Evolutionary conservation across 2,329 filamentous ascomycete genomes (phyloP), one percentile per base, ranked within the genome.

Genomic region (Plenodomus lindquistii): DNA sequence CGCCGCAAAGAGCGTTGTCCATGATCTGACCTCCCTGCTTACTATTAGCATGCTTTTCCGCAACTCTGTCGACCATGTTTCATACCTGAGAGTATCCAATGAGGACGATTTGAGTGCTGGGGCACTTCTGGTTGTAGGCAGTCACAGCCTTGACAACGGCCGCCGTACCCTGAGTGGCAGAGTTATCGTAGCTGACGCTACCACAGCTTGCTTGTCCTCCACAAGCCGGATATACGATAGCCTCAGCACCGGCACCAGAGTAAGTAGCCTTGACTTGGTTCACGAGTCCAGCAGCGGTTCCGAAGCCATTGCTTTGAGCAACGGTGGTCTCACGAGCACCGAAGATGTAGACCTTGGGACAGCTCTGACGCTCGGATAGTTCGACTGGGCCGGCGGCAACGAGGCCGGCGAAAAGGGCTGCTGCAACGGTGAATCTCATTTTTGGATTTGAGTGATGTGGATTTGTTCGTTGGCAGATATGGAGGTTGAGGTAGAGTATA

Each of bases 81-180:
- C 71, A 18, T 60, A 81, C 81, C 73, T 85, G 83, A 7, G 81
- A 85, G 66, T 86, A 86, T 29, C 84, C 84, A 31, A 86, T 80
- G 24, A 86, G 69, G 5, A 86, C 81, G 27, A 86, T 73, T 62
- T 84, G 71, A 5, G 82, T 81, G 59, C 67, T 70, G 9, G 84
- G 83, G 60, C 83, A 86, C 60, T 75, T 73, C 21, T 75, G 66
- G 61, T 85, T 79, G 63, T 82, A 84, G 21, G 72, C 68, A 39
- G 82, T 87, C 2, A 87, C 83, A 7, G 81, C 82, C 31, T 71
- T 79, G 2, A 82, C 79, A 3, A 85, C 84, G 10, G 84, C 83
- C 7, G 73, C 62, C 4, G 82, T 84, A 34, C 85, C 85, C 46
- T 82, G 77, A 3, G 73, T 64, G 0, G 81, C 83, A 7, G 84